Base-by-base conservation (phyloP, 129 eudicot genomes). In the Artemisia tridentata region DNA sequence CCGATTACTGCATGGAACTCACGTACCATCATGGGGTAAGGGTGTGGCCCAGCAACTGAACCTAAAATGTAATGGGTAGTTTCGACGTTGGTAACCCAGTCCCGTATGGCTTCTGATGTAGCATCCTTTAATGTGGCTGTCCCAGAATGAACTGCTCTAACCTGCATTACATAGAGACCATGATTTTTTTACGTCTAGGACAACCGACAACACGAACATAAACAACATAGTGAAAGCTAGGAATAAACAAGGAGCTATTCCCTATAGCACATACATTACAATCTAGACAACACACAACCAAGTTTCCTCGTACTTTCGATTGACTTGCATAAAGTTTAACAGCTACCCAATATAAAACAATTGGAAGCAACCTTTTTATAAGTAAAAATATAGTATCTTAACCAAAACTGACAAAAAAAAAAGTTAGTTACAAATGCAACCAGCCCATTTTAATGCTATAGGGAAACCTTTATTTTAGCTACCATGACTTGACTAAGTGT, bases 61-160 rank as follows among this genome's bases (percentile, higher is more conserved):
- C 82, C 82, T 53, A 78, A 55, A 16, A 78, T 72, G 82, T 78
- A 78, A 65, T 72, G 82, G 50, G 82, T 78, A 18, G 96, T 63
- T 75, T 90, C 97, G 45, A 93, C 95, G 29, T 93, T 89, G 50
- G 97, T 87, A 27, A 92, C 95, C 98, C 98, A 89, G 65, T 86
- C 95, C 70, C 98, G 58, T 78, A 92, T 89, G 75, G 95, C 98
- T 83, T 89, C 96, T 13, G 98, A 89, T 63, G 92, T 89, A 45
- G 98, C 98, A 76, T 89, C 95, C 82, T 93, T 93, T 72, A 92
- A 68, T 7, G 95, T 89, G n/a, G 95, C 98, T 23, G 96, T 89
- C 43, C 96, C 98, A 65, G 95, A 84, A 78, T 89, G 92, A 77
- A 92, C 96, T 67, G 91, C 71, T 77, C 96, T 84, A 54, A 92